Conservation (phyloP, 1,284 basidiomycete species). For the Cutaneotrichosporon dermatis region DNA sequence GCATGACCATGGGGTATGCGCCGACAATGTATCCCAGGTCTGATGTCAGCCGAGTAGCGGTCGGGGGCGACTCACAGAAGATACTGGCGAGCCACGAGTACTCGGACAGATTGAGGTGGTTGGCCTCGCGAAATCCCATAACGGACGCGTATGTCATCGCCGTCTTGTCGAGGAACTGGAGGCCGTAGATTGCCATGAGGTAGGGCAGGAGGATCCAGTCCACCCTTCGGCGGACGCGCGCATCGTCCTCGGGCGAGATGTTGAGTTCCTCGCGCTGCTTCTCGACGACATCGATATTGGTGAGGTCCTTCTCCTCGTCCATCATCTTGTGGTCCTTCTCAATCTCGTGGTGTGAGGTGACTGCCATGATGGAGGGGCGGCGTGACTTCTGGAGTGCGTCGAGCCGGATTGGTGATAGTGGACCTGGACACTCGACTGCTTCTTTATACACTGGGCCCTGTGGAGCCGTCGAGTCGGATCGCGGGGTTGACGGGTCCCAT, state of each 20-base stretch:
- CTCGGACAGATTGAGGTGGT: constrained; percentile 6
- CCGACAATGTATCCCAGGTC: constrained; percentile 23
- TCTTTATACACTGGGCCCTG: no score
- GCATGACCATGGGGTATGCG: constrained; percentile 21
- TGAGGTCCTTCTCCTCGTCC: neutral
- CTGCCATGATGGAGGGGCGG: neutral
- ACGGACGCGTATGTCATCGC: constrained; percentile 14
- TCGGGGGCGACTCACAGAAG: constrained; percentile 17
- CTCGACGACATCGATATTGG: neutral
- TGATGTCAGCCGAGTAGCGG: constrained; percentile 3
- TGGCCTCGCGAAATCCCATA: constrained; percentile 10
- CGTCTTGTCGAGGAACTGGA: constrained; percentile 16
- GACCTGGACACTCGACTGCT: no score
- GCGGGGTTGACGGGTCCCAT: no score
- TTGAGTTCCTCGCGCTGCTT: neutral
- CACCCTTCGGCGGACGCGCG: neutral
- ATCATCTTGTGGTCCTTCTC: neutral
- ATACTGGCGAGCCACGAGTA: constrained; percentile 22
- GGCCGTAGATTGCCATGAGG: constrained; percentile 4
- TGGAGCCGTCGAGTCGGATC: no score
- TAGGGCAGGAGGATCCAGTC: constrained; percentile 1
- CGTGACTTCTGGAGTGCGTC: no score
- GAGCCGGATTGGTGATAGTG: no score
- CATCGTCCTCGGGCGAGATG: constrained; percentile 1
- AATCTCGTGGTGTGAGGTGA: neutral